Base-by-base conservation (phyloP, 306 rosid genomes). In the Trifolium repens region DNA sequence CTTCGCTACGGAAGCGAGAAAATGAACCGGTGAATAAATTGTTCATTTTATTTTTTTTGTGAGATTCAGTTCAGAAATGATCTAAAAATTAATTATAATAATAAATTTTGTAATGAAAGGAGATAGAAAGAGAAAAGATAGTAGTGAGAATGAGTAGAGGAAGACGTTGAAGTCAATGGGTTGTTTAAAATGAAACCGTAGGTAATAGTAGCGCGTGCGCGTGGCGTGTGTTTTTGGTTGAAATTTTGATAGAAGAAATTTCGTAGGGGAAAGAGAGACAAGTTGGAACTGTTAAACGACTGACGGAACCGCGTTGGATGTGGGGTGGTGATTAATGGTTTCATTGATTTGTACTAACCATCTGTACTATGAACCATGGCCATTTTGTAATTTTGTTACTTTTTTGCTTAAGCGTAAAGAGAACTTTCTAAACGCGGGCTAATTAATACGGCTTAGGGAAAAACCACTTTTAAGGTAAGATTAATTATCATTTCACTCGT, bases 21-120 rank as follows among this genome's bases (percentile, higher is more conserved):
- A 94, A 94, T 9, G 98, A 90, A 35, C 91, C 79, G 63, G 96
- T 84, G 73, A 94, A 86, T 61, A 94, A 69, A 77, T 94, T 94
- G 79, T 91, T 94, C 97, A 94, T 94, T 3, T 94, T 3, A 5
- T 74, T 34, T 5, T 68, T 32, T 34, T 43, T 17, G 2, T 46
- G 52, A 5, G 73, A 67, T 44, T 58, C 9, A 26, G 4, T 71
- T 35, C 2, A 22, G 22, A 40, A 44, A 53, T 30, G 19, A 55
- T 55, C 0, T 4, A 3, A 32, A 4, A 55, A 17, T 1, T 30
- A 4, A 30, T 5, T 62, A 14, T 44, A 17, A 8, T 17, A 2
- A 50, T 27, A 32, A 40, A 61, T 16, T 7, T 30, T 40, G 12
- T 22, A 13, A n/a, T 32, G 61, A n/a, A 1, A 15, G 53, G n/a